A percentile compares a stretch with the other conserved stretches of the same genome.
Evolutionary conservation across 176 grass and related monocot species (phyloP).

Genomic region (Oryza australiensis): DNA sequence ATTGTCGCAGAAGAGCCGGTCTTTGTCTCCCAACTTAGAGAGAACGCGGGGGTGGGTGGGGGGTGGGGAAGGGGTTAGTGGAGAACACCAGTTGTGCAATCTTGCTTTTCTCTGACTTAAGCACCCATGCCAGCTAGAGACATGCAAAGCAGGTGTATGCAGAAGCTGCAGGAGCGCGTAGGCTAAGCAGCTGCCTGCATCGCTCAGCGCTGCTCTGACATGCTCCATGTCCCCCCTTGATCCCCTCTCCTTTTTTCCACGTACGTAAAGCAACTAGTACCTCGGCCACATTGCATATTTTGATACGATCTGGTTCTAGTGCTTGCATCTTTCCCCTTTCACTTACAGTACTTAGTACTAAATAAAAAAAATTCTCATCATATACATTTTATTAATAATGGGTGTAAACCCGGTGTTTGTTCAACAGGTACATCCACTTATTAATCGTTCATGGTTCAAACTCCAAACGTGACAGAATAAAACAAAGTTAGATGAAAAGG

Average conservation of each 20-base stretch:
- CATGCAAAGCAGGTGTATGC: slow-evolving; percentile 17
- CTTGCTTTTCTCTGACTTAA: neutral
- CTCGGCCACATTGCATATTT: slow-evolving; percentile 11
- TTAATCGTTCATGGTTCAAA: no score
- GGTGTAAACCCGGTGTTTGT: no score
- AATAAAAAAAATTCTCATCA: no score
- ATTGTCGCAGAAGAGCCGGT: slow-evolving; percentile 42
- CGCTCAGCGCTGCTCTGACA: slow-evolving; percentile 36
- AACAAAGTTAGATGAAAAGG: no score
- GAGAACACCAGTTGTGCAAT: neutral
- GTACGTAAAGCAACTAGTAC: slow-evolving; percentile 36
- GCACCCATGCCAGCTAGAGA: slow-evolving; percentile 11
- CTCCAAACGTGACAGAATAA: no score
- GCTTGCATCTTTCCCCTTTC: neutral
- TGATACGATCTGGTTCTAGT: neutral
- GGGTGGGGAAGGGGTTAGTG: neutral
- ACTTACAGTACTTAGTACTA: no score
- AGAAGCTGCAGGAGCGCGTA: neutral
- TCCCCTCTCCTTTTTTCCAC: slow-evolving; percentile 33
- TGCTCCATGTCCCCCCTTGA: slow-evolving; percentile 48
- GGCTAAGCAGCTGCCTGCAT: neutral
- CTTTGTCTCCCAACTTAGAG: neutral
- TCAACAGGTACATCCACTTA: no score
- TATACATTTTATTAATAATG: no score
- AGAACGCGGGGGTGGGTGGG: no score